phyloP scores from a whole-genome alignment of 352 stramenopile genomes.

The Elongisporangium anandrum region DNA sequence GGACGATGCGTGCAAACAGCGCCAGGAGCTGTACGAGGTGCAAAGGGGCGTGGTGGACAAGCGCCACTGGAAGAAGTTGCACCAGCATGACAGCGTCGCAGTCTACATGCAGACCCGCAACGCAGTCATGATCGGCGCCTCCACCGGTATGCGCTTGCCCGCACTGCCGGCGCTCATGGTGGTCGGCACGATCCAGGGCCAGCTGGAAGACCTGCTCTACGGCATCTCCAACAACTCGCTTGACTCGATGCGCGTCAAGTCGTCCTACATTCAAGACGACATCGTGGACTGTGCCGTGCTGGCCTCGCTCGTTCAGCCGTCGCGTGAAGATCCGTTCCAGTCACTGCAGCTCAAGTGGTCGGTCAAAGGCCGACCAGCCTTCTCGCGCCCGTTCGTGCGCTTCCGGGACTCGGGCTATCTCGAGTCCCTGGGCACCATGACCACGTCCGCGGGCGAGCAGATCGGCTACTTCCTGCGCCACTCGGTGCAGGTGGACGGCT shows the following conservation, averaged over 20 bases:
- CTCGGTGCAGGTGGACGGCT: constrained; percentile 41
- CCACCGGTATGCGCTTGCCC: constrained; percentile 2
- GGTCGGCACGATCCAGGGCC: constrained; percentile 41
- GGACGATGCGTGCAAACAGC: constrained; percentile 38
- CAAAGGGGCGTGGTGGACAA: constrained; percentile 28
- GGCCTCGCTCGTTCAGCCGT: constrained; percentile 34
- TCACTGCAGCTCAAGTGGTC: constrained; percentile 46
- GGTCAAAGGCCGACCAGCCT: constrained; percentile 1
- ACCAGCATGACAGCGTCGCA: constrained; percentile 23
- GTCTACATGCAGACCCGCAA: constrained; percentile 25
- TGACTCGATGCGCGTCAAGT: constrained; percentile 46
- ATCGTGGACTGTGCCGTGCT: constrained; percentile 49
- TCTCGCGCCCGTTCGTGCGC: constrained; percentile 25
- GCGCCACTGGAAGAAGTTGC: constrained; percentile 32
- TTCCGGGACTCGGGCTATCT: constrained; percentile 51
- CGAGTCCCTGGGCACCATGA: constrained; percentile 33
- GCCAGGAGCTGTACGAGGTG: constrained; percentile 12
- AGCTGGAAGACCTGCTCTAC: constrained; percentile 68
- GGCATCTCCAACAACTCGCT: constrained; percentile 32
- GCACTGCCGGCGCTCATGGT: constrained; percentile 46
- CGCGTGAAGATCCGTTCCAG: constrained; percentile 37
- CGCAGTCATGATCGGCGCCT: constrained; percentile 12
- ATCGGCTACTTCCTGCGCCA: constrained; percentile 52
- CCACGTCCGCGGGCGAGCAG: constrained; percentile 24
- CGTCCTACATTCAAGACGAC: constrained; percentile 40